Evolutionary conservation across 2,329 filamentous ascomycete genomes (phyloP), one percentile per base, ranked within the genome.

Genomic region (Scopulariopsis brevicaulis): DNA sequence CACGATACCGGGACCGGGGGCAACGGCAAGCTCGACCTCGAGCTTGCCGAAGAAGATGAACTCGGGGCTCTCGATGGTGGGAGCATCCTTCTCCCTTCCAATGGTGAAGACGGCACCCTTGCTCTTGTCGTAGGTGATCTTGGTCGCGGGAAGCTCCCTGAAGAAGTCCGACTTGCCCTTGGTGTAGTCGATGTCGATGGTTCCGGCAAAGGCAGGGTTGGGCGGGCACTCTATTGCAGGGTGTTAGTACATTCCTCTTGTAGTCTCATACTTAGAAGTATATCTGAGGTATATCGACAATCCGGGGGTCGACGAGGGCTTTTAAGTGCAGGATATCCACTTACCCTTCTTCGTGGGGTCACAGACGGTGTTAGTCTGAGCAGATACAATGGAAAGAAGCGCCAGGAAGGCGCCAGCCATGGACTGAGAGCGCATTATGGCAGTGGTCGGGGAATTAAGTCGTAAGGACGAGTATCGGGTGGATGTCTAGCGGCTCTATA

Each of bases 41-140:
- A 96, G 82, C 67, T 85, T 85, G 62, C 94, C 94, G 71, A 96
- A 97, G 89, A 97, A 96, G 71, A 99, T 90, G 79, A 96, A 97
- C 81, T 91, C 92, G 67, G 84, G 79, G 59, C 82, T 82, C 66
- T 78, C 79, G 71, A 96, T 90, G 37, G 87, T 90, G 43, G 90
- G 86, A 54, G 81, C 83, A 56, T 90, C 80, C 14, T 69, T 76
- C 62, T 83, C 80, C 55, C 82, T 76, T 40, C 79, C 81, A 73
- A 96, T 96, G 65, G 82, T 80, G 73, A 83, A 83, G 62, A 74
- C 69, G 60, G 80, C 80, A 62, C 81, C 81, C 46, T 76, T 70
- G 58, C 64, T 62, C 52, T 63, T 53, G 64, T 74, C 72, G 68
- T 82, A 82, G 35, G 64, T 67, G 56, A 84, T 63, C 28, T 62